phyloP scores from a whole-genome alignment of 2,329 filamentous ascomycete genomes.

The Colletotrichum sidae region DNA sequence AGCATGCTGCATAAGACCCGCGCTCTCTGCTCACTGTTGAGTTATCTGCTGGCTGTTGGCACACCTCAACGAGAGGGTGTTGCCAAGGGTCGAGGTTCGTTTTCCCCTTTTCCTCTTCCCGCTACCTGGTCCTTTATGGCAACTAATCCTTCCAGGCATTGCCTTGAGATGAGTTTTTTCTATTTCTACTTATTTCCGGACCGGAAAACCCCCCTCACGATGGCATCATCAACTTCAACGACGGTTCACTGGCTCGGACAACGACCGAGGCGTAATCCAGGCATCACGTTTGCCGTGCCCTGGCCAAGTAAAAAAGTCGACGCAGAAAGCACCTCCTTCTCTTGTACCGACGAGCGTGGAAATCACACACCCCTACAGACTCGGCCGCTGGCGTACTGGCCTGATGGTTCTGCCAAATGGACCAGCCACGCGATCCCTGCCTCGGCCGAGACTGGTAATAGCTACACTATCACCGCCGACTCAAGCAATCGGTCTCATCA shows the following conservation, averaged over 20 bases:
- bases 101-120: not conserved
- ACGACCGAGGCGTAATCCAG: not conserved
- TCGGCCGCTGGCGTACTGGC: too few species aligned
- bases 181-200: not conserved
- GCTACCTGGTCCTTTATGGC: not conserved
- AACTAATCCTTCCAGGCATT: not conserved
- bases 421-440: too few species aligned
- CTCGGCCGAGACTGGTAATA: not conserved
- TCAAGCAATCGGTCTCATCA: too few species aligned
- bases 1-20: not conserved
- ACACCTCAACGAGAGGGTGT: too few species aligned
- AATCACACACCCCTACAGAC: not conserved
- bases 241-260: constrained; percentile 8
- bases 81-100: too few species aligned
- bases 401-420: too few species aligned
- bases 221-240: not conserved
- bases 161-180: not conserved
- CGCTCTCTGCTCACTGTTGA: not conserved
- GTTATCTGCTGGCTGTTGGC: not conserved
- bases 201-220: not conserved
- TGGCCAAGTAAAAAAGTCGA: not conserved
- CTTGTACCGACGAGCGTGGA: not conserved
- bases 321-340: not conserved
- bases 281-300: constrained; percentile 7
- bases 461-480: not conserved